These are phyloP conservation scores for Mortierella sp. DNA, from an alignment of 371 early-diverging fungal species.

Conservation along the genomic window DNA sequence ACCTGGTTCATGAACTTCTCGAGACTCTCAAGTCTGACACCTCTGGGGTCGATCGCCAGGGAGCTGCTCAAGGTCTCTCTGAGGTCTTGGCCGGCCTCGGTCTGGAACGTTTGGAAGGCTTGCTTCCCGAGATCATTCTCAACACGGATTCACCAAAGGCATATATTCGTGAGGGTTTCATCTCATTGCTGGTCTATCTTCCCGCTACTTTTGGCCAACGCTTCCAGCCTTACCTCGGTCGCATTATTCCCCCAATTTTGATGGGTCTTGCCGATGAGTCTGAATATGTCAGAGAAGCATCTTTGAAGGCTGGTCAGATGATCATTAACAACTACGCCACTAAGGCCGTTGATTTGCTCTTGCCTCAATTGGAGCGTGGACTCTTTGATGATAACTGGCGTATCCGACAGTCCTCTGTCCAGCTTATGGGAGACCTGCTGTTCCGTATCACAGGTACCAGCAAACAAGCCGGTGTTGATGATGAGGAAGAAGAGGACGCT, in stretches of 20 bases:
- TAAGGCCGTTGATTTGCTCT: constrained; percentile 88
- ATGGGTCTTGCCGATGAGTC: constrained; percentile 95
- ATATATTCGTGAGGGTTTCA: constrained; percentile 96
- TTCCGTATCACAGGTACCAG: constrained; percentile 91
- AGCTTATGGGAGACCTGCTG: constrained; percentile 95
- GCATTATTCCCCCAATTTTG: constrained; percentile 90
- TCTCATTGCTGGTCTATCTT: constrained; percentile 93
- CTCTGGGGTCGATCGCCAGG: constrained; percentile 94
- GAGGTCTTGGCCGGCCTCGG: constrained; percentile 95
- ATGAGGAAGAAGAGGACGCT: constrained; percentile 63
- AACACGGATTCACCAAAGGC: constrained; percentile 81
- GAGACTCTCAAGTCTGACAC: constrained; percentile 87
- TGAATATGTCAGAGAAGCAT: constrained; percentile 94
- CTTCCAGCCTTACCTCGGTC: constrained; percentile 91
- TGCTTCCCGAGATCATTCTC: constrained; percentile 92
- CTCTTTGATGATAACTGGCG: constrained; percentile 95
- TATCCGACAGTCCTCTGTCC: constrained; percentile 94
- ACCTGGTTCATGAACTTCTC: constrained; percentile 87
- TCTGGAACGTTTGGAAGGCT: constrained; percentile 84
- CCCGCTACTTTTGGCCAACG: constrained; percentile 93
- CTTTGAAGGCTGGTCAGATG: constrained; percentile 93
- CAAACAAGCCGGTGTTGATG: constrained; percentile 68
- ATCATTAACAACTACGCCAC: constrained; percentile 92
- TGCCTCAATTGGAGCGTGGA: constrained; percentile 93
- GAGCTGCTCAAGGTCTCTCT: constrained; percentile 97